Evolutionary conservation across 2,329 filamentous ascomycete species (phyloP).

Genomic region (Fusarium redolens): DNA sequence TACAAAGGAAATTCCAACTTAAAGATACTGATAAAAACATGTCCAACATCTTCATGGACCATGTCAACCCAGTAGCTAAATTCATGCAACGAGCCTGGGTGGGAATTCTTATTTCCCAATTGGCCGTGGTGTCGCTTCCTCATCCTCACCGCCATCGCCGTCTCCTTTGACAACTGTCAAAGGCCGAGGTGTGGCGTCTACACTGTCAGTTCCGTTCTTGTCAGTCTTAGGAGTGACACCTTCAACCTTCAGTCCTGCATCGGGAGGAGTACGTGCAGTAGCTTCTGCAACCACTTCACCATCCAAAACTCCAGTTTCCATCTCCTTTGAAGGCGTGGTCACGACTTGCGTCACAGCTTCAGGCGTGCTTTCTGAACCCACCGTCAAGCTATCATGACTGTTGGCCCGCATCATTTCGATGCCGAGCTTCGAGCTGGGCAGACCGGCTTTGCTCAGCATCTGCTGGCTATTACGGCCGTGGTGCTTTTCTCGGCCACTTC

Average conservation of each 20-base stretch:
- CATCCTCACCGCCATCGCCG: conserved; percentile 31
- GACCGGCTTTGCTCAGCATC: conserved; percentile 60
- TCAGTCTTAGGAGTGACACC: conserved; percentile 9
- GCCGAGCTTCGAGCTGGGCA: conserved; percentile 87
- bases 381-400: conserved; percentile 82
- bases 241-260: conserved; percentile 25
- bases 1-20: conserved; percentile 41
- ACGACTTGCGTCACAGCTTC: conserved; percentile 64
- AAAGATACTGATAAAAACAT: conserved; percentile 2
- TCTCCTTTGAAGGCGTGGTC: conserved; percentile 61
- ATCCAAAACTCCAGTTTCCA: conserved; percentile 47
- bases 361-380: conserved; percentile 62
- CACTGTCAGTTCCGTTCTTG: conserved; percentile 37
- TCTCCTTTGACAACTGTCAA: conserved; percentile 26
- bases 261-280: conserved; percentile 42
- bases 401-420: conserved; percentile 99
- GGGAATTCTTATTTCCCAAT: conserved; percentile 38
- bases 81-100: neutral
- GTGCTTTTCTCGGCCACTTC: conserved; percentile 60
- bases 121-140: conserved; percentile 57
- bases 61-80: neutral
- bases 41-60: neutral
- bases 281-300: conserved; percentile 13
- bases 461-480: conserved; percentile 57
- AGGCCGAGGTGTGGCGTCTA: conserved; percentile 60